Conservation (phyloP, 805 yeast species). For the Maudiozyma pseudohumilis region DNA sequence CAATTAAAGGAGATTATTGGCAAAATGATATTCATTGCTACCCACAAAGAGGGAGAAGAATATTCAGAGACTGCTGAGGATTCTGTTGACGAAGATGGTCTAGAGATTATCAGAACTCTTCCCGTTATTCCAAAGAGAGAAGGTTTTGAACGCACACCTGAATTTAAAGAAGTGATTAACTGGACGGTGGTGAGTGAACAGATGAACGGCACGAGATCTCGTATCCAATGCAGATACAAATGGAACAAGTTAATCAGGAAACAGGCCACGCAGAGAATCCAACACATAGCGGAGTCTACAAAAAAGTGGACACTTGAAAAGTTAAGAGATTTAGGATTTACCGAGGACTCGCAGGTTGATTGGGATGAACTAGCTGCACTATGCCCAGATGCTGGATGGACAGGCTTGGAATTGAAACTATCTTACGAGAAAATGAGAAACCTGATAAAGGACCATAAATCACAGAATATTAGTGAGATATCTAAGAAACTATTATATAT, state of each 20-base stretch:
- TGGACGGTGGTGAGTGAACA: conserved; percentile 88
- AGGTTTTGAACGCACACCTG: conserved; percentile 17
- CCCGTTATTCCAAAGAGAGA: conserved; percentile 13
- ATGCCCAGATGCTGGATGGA: conserved; percentile 41
- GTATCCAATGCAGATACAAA: conserved; percentile 92
- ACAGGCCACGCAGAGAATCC: conserved; percentile 39
- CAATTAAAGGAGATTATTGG: conserved; percentile 45
- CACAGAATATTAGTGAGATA: conserved; percentile 31
- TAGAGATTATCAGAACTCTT: conserved; percentile 10
- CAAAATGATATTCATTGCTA: conserved; percentile 35
- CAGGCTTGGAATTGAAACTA: conserved; percentile 48
- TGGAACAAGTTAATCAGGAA: conserved; percentile 76
- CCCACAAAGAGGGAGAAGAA: conserved; percentile 9
- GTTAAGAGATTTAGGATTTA: conserved; percentile 35
- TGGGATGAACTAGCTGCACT: conserved; percentile 46
- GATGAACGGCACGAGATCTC: conserved; percentile 80
- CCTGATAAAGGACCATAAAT: conserved; percentile 39
- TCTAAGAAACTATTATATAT: conserved; percentile 22
- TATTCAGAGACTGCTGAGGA: conserved; percentile 8
- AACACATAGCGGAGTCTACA: conserved; percentile 37
- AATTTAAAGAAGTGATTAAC: conserved; percentile 44
- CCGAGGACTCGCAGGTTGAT: conserved; percentile 36
- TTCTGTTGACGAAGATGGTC: conserved; percentile 10
- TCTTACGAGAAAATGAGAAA: conserved; percentile 53
- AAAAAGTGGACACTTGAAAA: conserved; percentile 41